These are phyloP conservation scores for Cyberlindnera mrakii DNA, from an alignment of 805 yeast species.

Conservation along the genomic window DNA sequence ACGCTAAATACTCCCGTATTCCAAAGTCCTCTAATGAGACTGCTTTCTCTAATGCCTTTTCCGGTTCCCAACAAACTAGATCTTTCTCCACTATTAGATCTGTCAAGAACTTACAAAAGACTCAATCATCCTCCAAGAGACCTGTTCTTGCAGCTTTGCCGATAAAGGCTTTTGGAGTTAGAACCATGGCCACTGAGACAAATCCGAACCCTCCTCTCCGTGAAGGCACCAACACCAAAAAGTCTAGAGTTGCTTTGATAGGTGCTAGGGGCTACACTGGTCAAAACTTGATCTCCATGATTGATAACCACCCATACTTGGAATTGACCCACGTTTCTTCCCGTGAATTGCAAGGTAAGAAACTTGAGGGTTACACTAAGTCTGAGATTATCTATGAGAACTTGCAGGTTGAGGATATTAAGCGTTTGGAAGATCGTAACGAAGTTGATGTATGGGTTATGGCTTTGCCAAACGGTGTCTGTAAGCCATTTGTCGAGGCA, in stretches of 20 bases:
- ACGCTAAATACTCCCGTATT: slow-evolving; percentile 27
- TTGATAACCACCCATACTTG: slow-evolving; percentile 80
- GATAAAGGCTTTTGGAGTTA: slow-evolving; percentile 20
- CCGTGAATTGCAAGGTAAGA: slow-evolving; percentile 86
- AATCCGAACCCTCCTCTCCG: slow-evolving; percentile 72
- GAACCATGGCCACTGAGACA: slow-evolving; percentile 31
- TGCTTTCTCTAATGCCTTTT: slow-evolving; percentile 29
- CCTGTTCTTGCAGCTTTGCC: slow-evolving; percentile 17
- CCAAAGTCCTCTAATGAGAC: slow-evolving; percentile 25
- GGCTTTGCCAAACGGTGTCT: slow-evolving; percentile 98
- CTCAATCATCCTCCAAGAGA: slow-evolving; percentile 17
- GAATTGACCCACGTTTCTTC: slow-evolving; percentile 93
- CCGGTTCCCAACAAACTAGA: slow-evolving; percentile 40
- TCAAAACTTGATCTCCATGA: slow-evolving; percentile 80
- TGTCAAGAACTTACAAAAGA: slow-evolving; percentile 2
- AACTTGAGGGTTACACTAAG: slow-evolving; percentile 82
- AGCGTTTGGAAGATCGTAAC: slow-evolving; percentile 63
- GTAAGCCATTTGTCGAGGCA: slow-evolving; percentile 80
- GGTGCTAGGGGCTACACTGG: slow-evolving; percentile 99
- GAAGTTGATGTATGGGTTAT: slow-evolving; percentile 96
- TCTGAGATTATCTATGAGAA: slow-evolving; percentile 75
- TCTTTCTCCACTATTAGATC: slow-evolving; percentile 39
- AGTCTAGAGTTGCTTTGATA: slow-evolving; percentile 80
- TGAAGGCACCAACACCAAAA: slow-evolving; percentile 53
- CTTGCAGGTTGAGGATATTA: slow-evolving; percentile 81